Conservation (phyloP, 164 flowering plant species). For the Piper longum region DNA sequence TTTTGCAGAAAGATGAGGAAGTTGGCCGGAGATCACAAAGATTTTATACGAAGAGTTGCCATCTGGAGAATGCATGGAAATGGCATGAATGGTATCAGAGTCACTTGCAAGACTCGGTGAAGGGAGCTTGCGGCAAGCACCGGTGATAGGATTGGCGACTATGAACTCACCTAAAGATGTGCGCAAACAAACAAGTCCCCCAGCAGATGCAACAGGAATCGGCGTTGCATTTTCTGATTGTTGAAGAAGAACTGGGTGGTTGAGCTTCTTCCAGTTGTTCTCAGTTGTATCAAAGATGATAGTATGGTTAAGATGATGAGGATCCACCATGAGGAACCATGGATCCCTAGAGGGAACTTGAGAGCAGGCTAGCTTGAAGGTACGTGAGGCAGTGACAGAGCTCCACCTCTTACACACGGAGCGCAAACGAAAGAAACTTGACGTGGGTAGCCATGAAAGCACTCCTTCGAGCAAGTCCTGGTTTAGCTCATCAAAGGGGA, state of each 20-base stretch:
- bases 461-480: constrained; percentile 56
- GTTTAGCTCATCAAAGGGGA: constrained; percentile 41
- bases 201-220: constrained; percentile 56
- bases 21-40: constrained; percentile 35
- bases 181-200: constrained; percentile 47
- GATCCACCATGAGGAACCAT: constrained; percentile 63
- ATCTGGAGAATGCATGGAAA: constrained; percentile 30
- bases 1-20: constrained; percentile 26
- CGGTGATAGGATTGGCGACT: constrained; percentile 42
- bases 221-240: constrained; percentile 10
- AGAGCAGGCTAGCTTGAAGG: constrained; percentile 49
- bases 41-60: constrained; percentile 26
- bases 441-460: constrained; percentile 63
- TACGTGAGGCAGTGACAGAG: constrained; percentile 35
- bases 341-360: constrained; percentile 43
- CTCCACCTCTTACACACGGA: constrained; percentile 82
- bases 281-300: constrained; percentile 47
- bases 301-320: constrained; percentile 21
- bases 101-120: constrained; percentile 1
- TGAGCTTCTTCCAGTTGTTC: constrained; percentile 43
- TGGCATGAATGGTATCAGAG: constrained; percentile 31
- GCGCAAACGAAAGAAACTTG: constrained; percentile 44
- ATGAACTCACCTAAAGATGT: constrained; percentile 21
- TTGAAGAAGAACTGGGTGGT: constrained; percentile 13
- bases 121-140: constrained; percentile 27